Conservation (phyloP, 2,329 filamentous ascomycete genomes). For the Fragosphaeria purpurea region DNA sequence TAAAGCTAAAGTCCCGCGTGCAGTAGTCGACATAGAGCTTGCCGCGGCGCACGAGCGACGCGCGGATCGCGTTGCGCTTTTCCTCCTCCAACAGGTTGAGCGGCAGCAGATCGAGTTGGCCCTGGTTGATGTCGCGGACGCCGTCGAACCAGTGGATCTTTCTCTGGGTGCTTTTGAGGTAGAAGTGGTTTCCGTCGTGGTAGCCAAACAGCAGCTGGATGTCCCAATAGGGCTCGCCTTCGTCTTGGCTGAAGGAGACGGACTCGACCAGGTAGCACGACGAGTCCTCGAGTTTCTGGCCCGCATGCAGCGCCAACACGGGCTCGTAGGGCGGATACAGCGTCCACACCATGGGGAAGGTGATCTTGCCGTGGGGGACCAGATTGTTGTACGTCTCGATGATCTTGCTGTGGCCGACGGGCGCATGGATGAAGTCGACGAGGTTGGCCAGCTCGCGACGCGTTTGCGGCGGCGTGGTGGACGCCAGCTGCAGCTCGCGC, state of each 20-base stretch:
- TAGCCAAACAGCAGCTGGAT: neutral
- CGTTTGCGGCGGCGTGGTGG: neutral
- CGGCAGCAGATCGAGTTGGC: neutral
- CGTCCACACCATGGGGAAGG: slow-evolving; percentile 4
- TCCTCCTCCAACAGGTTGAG: neutral
- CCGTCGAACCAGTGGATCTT: slow-evolving; percentile 2
- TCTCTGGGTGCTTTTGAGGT: neutral
- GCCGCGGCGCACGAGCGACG: slow-evolving; percentile 1
- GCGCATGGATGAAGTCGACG: slow-evolving; percentile 4
- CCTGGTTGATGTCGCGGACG: slow-evolving; percentile 1
- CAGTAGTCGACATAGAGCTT: slow-evolving; percentile 5
- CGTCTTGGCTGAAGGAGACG: neutral
- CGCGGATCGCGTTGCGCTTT: neutral
- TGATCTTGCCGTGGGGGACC: slow-evolving; percentile 5
- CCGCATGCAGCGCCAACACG: neutral
- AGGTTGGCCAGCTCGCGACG: slow-evolving; percentile 3
- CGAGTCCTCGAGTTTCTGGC: neutral
- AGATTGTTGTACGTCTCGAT: slow-evolving; percentile 5
- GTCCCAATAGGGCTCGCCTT: slow-evolving; percentile 7
- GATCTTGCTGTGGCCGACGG: slow-evolving; percentile 2
- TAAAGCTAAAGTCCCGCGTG: slow-evolving; percentile 2
- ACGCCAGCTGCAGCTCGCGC: slow-evolving; percentile 3
- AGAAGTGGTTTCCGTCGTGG: neutral
- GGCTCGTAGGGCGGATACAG: slow-evolving; percentile 7
- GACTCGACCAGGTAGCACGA: slow-evolving; percentile 2